phyloP scores from a whole-genome alignment of 495 filamentous ascomycete species.

The Neurospora sp. region DNA sequence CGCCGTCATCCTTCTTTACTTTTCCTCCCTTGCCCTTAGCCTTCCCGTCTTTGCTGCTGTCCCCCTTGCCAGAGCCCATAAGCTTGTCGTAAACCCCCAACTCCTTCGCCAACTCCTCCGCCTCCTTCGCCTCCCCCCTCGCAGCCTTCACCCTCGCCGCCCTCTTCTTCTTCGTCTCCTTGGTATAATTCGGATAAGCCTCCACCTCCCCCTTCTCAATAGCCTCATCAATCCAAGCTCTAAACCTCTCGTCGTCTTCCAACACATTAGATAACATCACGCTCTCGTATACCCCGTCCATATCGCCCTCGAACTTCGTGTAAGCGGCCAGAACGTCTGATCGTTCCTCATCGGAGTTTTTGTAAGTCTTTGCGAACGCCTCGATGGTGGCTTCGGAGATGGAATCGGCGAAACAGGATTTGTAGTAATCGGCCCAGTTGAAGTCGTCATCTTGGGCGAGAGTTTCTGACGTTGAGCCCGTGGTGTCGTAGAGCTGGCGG shows the following conservation, averaged over 20 bases:
- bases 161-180: constrained; percentile 57
- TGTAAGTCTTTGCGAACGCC: constrained; percentile 64
- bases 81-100: constrained; percentile 55
- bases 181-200: constrained; percentile 51
- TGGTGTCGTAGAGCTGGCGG: constrained; percentile 76
- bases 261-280: constrained; percentile 80
- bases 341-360: constrained; percentile 77
- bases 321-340: constrained; percentile 69
- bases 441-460: constrained; percentile 64
- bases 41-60: not conserved
- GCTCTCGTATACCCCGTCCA: constrained; percentile 63
- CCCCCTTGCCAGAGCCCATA: constrained; percentile 22
- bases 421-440: constrained; percentile 83
- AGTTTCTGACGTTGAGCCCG: constrained; percentile 75
- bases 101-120: constrained; percentile 60
- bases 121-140: constrained; percentile 58
- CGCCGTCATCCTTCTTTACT: constrained; percentile 30
- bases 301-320: constrained; percentile 53
- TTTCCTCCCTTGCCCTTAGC: constrained; percentile 28
- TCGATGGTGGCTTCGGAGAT: constrained; percentile 59
- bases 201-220: constrained; percentile 58
- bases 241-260: constrained; percentile 81
- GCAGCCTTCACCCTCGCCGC: constrained; percentile 54
- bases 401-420: constrained; percentile 63
- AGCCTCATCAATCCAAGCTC: constrained; percentile 68